Conservation (phyloP, 1,139 yeast genomes). For the Taphrina deformans region DNA sequence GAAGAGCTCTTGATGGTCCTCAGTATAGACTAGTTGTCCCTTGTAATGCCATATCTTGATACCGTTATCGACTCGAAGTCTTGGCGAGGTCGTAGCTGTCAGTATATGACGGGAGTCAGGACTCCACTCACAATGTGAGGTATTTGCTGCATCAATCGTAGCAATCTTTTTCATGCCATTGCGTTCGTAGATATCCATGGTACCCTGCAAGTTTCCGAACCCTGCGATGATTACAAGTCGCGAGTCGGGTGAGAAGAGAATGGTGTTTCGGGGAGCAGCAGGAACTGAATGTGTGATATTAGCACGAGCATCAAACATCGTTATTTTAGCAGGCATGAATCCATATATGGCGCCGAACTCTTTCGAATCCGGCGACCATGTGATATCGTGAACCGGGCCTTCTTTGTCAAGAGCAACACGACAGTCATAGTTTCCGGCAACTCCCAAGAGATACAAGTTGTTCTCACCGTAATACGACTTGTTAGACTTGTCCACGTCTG, state of each 20-base stretch:
- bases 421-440: conserved; percentile 88
- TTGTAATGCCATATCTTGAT: conserved; percentile 89
- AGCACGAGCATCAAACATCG: conserved; percentile 94
- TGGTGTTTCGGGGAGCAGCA: conserved; percentile 84
- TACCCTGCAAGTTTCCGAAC: conserved; percentile 96
- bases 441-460: conserved; percentile 82
- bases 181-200: conserved; percentile 92
- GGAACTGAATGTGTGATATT: conserved; percentile 81
- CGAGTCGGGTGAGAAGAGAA: conserved; percentile 91
- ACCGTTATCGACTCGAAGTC: conserved; percentile 95
- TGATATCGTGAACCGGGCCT: conserved; percentile 95
- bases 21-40: conserved; percentile 75
- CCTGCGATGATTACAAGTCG: conserved; percentile 91
- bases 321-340: conserved; percentile 92
- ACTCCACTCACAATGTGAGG: conserved; percentile 95
- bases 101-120: conserved; percentile 95
- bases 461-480: conserved; percentile 97
- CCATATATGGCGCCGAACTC: conserved; percentile 98
- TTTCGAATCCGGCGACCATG: conserved; percentile 95
- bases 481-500: conserved; percentile 93
- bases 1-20: conserved; percentile 77
- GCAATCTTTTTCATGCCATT: conserved; percentile 77
- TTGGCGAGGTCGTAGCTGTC: conserved; percentile 96
- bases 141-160: conserved; percentile 86
- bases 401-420: conserved; percentile 83